phyloP scores from a whole-genome alignment of 768 basidiomycete genomes.

The Pisolithus sp. region DNA sequence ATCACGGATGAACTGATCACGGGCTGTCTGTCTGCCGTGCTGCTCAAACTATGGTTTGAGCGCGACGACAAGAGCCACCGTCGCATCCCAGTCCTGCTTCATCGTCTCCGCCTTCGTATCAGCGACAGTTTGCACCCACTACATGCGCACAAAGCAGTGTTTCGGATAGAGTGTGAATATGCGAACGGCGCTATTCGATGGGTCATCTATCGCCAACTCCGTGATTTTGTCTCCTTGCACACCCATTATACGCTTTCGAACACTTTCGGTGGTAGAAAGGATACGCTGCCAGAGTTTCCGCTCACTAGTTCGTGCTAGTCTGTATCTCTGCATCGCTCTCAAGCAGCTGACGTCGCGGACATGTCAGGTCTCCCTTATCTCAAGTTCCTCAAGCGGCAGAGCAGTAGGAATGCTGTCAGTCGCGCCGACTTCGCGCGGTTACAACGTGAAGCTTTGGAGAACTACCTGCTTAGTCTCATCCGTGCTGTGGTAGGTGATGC shows the following conservation, averaged over 20 bases:
- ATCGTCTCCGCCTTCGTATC: slow-evolving; percentile 76
- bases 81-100: slow-evolving; percentile 73
- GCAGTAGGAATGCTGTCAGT: slow-evolving; percentile 44
- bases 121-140: slow-evolving; percentile 83
- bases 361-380: slow-evolving; percentile 77
- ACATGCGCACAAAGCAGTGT: slow-evolving; percentile 70
- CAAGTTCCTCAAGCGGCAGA: slow-evolving; percentile 72
- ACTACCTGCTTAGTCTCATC: slow-evolving; percentile 82
- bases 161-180: slow-evolving; percentile 94
- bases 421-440: slow-evolving; percentile 73
- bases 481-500: slow-evolving; percentile 68
- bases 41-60: slow-evolving; percentile 81
- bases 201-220: slow-evolving; percentile 91
- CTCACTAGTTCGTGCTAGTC: slow-evolving; percentile 49
- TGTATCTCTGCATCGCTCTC: neutral
- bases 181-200: slow-evolving; percentile 88
- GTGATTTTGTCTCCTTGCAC: slow-evolving; percentile 88
- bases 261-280: slow-evolving; percentile 63
- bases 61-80: slow-evolving; percentile 79
- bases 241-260: slow-evolving; percentile 85
- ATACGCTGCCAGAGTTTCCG: slow-evolving; percentile 88
- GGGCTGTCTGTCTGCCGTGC: slow-evolving; percentile 71
- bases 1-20: slow-evolving; percentile 79
- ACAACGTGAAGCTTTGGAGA: slow-evolving; percentile 79
- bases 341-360: neutral